Base-by-base conservation (phyloP, 129 eudicot species). In the Glebionis coronaria region DNA sequence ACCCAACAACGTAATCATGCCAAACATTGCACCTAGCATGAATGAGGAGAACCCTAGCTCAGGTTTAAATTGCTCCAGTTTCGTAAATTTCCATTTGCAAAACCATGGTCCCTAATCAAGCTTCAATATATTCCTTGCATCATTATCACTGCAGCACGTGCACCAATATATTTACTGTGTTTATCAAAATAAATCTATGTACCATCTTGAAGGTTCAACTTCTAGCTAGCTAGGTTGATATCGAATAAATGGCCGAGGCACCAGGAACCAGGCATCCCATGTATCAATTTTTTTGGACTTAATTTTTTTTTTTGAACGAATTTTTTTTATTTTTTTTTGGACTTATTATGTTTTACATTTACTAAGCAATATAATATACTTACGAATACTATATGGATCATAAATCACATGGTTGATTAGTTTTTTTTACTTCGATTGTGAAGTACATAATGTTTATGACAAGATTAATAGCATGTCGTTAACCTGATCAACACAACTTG, bases 11-110 rank as follows among this genome's bases (percentile, higher is more conserved):
- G 64, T 47, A 42, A 18, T 38, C 2, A 35, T 52, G 44, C 35
- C 57, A 62, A 63, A 35, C 19, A 52, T 72, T 25, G 46, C 44
- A 56, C 72, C 50, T 25, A 51, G 14, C 20, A 27, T 56, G 54
- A 18, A 45, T 56, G 73, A 35, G 47, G 61, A 74, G 58, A 74
- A 66, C 60, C 51, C 45, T 55, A 65, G 31, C 65, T 44, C 72
- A 47, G 42, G 60, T 16, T 42, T 73, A 46, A 40, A n/a, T 11
- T 65, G 57, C 7, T 51, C 65, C 21, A 9, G 23, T 42, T 15
- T 44, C 29, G 13, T 21, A 23, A 65, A 68, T 56, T 68, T 56
- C 29, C 68, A 62, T 50, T 51, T 62, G 62, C 62, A 46, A 63
- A 42, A 56, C 21, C 61, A 56, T 44, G 78, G 70, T 16, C 29